A percentile compares a stretch with the other conserved stretches of the same genome.
phyloP scores from a whole-genome alignment of 768 basidiomycete species.

The Kwoniella europaea region DNA sequence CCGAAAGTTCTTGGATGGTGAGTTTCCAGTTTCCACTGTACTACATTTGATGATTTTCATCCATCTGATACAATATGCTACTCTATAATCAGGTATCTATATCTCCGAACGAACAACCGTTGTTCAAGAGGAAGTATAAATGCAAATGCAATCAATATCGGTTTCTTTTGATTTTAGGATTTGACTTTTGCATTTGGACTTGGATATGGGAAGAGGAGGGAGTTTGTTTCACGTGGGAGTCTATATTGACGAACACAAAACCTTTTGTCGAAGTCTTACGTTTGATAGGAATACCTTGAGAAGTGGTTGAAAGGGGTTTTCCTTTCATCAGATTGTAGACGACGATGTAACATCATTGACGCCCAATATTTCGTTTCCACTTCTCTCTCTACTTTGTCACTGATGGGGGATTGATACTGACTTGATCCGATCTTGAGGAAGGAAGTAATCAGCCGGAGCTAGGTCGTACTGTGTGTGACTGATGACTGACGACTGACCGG shows the following conservation, averaged over 20 bases:
- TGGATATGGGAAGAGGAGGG: not conserved
- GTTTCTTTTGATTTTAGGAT: constrained; percentile 7
- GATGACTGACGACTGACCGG: no score
- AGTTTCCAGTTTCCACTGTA: constrained; percentile 49
- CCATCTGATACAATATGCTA: not conserved
- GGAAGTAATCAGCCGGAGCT: no score
- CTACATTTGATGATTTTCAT: not conserved
- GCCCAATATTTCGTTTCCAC: not conserved
- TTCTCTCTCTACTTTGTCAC: not conserved
- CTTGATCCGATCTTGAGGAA: no score
- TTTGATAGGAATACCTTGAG: constrained; percentile 1
- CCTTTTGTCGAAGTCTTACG: constrained; percentile 19
- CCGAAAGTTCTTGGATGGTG: constrained; percentile 90
- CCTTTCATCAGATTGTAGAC: constrained; percentile 7
- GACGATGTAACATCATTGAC: constrained; percentile 37
- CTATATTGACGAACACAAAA: not conserved
- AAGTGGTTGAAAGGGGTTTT: not conserved
- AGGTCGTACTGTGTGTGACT: no score
- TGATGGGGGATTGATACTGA: not conserved
- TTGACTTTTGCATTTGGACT: constrained; percentile 6
- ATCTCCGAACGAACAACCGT: constrained; percentile 56
- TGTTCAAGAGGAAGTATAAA: constrained; percentile 41
- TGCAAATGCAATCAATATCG: not conserved
- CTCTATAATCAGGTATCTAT: constrained; percentile 52
- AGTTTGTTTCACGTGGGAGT: not conserved